Evolutionary conservation across 129 eudicot genomes (phyloP).

Genomic region (Pseudognaphalium luteoalbum): DNA sequence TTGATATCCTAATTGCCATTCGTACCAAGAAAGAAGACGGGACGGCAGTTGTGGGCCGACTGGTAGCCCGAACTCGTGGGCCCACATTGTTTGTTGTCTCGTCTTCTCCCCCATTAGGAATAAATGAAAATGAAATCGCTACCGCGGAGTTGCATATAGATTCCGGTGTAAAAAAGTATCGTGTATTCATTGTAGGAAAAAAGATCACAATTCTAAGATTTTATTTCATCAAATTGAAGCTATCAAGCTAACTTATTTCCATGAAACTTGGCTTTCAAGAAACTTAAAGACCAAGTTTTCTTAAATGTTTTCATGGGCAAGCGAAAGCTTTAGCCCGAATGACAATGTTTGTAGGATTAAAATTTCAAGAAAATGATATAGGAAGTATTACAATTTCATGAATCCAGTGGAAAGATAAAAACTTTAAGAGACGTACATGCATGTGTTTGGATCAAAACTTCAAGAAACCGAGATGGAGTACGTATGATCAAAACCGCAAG

Average conservation of each 20-base stretch:
- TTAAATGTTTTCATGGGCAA: conserved; percentile 13
- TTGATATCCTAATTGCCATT: conserved; percentile 82
- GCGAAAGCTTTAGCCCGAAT: background rate
- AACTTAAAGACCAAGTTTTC: conserved; percentile 23
- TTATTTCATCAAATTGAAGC: conserved; percentile 8
- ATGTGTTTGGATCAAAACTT: conserved; percentile 6
- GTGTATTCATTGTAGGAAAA: conserved; percentile 35
- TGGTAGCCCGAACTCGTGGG: conserved; percentile 22
- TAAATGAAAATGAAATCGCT: conserved; percentile 37
- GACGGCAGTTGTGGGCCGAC: conserved; percentile 13
- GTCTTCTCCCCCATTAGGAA: conserved; percentile 33
- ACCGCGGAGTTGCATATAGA: conserved; percentile 44
- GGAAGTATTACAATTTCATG: background rate
- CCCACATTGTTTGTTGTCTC: conserved; percentile 9
- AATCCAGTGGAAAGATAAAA: background rate
- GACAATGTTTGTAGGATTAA: conserved; percentile 5
- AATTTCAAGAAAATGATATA: conserved; percentile 14
- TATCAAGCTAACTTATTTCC: conserved; percentile 26
- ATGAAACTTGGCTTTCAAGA: conserved; percentile 33
- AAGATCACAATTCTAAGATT: conserved; percentile 18
- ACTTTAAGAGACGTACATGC: background rate
- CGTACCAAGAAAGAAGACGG: conserved; percentile 61
- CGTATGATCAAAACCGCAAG: conserved; percentile 4
- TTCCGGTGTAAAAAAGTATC: conserved; percentile 49
- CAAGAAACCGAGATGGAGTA: background rate